phyloP scores from a whole-genome alignment of 345 rosid species.

The Salix viminalis region DNA sequence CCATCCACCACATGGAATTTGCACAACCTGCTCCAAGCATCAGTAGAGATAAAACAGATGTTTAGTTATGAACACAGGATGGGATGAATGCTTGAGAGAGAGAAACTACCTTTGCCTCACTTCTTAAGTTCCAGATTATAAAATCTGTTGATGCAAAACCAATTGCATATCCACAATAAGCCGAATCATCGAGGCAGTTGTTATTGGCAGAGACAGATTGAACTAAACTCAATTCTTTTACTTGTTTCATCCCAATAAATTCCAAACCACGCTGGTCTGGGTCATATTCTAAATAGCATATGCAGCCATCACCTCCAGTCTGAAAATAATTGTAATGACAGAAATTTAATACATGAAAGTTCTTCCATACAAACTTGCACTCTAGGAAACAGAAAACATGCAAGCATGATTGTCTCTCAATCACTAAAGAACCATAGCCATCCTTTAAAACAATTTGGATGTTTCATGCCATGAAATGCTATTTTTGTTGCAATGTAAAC shows the following conservation, averaged over 20 bases:
- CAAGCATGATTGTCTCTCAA: not conserved
- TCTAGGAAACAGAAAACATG: not conserved
- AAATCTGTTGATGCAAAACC: conserved; percentile 93
- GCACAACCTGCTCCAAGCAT: conserved; percentile 62
- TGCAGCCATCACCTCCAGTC: conserved; percentile 98
- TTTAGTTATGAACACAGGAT: not conserved
- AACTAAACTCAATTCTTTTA: conserved; percentile 82
- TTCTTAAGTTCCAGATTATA: conserved; percentile 68
- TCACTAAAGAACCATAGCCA: not conserved
- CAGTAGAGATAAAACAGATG: conserved; percentile 19
- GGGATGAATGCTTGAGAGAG: not conserved
- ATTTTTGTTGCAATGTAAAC: not conserved
- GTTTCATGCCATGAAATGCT: not conserved
- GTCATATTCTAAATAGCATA: conserved; percentile 77
- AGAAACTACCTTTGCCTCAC: conserved; percentile 64
- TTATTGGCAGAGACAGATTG: conserved; percentile 47
- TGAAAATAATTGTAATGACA: conserved; percentile 28
- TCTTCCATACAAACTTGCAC: not conserved
- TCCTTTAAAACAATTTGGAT: not conserved
- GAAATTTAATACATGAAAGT: conserved; percentile 9
- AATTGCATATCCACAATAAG: conserved; percentile 61
- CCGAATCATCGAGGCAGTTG: conserved; percentile 31
- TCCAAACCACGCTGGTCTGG: conserved; percentile 49
- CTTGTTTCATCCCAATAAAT: conserved; percentile 87
- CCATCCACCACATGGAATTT: conserved; percentile 99